Evolutionary conservation across 106 monocot genomes (phyloP), one percentile per base, ranked within the genome.

Genomic region (Vanilla planifolia): DNA sequence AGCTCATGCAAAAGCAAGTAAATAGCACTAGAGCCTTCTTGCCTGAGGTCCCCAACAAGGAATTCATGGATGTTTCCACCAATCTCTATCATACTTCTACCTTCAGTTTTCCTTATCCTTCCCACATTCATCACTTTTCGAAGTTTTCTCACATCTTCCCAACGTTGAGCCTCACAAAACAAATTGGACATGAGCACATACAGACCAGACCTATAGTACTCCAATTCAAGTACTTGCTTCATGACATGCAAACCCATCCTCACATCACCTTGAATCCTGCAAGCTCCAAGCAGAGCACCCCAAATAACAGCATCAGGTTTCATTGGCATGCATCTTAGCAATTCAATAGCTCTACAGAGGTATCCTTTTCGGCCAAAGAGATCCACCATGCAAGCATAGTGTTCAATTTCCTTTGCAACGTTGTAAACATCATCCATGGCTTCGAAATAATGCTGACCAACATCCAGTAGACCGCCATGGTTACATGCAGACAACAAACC

Each of bases 381-480:
- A 71, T 85, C 85, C 30, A 89, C 78, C 73, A 89, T 79, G 76
- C 90, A 90, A 51, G 82, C 82, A 68, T 85, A 90, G 63, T 90
- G 90, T 22, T 87, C 75, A 15, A 88, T 64, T 50, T 84, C 79
- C 58, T 53, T 53, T 37, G 34, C 35, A 59, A 92, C 59, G 24
- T 56, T 61, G 30, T 79, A 84, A 14, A 61, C 64, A 60, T 4
- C 51, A 23, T 11, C 43, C 90, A 90, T 90, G 41, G 75, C 60
- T 52, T 82, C 46, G 34, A 90, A 85, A 64, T 79, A 85, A 34
- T 55, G 45, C 1, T 51, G 55, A 0, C 85, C 90, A 58, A 36
- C 28, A 53, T 79, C 79, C 28, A 74, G 13, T 8, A 85, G 64
- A 17, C 85, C 85, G 30, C 76, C 52, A 68, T 90, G 82, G 33